Percentiles rank a stretch among this genome's conserved stretches.
These are phyloP conservation scores for Porphyra umbilicalis DNA, from an alignment of 31 red algal species.

Conservation along the genomic window DNA sequence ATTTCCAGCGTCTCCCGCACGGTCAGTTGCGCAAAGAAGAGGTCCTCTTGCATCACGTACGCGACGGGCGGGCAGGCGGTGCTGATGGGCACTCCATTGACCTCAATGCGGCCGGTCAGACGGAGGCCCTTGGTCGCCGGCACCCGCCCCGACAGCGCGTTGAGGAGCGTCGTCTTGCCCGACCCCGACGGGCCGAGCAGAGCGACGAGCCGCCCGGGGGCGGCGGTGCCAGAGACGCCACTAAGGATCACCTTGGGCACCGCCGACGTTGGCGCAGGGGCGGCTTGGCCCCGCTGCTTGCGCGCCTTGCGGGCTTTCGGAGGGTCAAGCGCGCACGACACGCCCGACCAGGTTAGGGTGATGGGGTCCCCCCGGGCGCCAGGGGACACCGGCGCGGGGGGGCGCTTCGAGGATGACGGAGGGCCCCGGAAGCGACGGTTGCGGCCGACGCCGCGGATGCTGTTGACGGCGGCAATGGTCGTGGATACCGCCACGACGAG, in stretches of 20 bases:
- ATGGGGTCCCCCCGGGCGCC: background rate
- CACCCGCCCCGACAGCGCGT: conserved; percentile 71
- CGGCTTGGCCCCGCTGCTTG: no score
- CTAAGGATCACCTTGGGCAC: conserved; percentile 19
- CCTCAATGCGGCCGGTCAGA: conserved; percentile 23
- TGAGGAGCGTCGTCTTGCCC: conserved; percentile 95
- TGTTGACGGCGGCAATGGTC: background rate
- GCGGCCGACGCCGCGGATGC: background rate
- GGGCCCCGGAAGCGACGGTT: background rate
- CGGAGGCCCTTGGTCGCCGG: conserved; percentile 13
- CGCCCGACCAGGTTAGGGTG: background rate
- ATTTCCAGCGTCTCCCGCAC: conserved; percentile 82
- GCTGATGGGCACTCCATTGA: conserved; percentile 49
- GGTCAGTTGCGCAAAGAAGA: conserved; percentile 85
- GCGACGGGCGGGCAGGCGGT: conserved; percentile 17
- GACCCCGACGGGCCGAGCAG: conserved; percentile 81
- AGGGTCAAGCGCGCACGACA: background rate
- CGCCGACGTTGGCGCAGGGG: background rate
- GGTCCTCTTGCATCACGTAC: conserved; percentile 79
- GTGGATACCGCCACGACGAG: background rate
- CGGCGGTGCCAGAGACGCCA: conserved; percentile 51
- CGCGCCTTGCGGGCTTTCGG: background rate
- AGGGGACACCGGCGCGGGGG: background rate
- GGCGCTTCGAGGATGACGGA: background rate
- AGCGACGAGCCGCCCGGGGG: conserved; percentile 74